Evolutionary conservation across 2,329 filamentous ascomycete genomes (phyloP).

Genomic region (Sarocladium brachiariae): DNA sequence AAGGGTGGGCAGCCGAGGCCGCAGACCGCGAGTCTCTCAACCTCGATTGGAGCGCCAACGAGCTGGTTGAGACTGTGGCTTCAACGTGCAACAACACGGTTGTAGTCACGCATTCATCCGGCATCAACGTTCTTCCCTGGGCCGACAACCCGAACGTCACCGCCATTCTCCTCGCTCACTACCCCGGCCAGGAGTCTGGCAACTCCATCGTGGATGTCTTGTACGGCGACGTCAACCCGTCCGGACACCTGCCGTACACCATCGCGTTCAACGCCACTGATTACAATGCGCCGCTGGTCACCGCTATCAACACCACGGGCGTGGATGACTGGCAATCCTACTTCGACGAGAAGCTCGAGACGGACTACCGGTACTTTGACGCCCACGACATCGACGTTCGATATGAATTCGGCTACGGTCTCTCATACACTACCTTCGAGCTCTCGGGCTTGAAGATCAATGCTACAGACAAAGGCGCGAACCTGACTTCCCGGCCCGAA

Average conservation of each 20-base stretch:
- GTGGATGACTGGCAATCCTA: slow-evolving; percentile 34
- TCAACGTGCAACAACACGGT: slow-evolving; percentile 56
- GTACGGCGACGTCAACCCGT: slow-evolving; percentile 61
- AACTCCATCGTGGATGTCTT: slow-evolving; percentile 60
- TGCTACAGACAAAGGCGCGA: slow-evolving; percentile 15
- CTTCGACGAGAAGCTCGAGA: slow-evolving; percentile 59
- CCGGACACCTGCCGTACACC: slow-evolving; percentile 66
- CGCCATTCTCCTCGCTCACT: slow-evolving; percentile 60
- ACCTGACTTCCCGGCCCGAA: slow-evolving; percentile 23
- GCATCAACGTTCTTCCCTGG: slow-evolving; percentile 61
- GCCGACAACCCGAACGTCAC: slow-evolving; percentile 60
- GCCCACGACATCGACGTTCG: slow-evolving; percentile 49
- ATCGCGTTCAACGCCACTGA: slow-evolving; percentile 50
- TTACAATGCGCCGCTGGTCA: slow-evolving; percentile 35
- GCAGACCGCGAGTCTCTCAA: slow-evolving; percentile 48
- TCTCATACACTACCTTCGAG: slow-evolving; percentile 60
- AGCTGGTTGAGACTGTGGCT: slow-evolving; percentile 55
- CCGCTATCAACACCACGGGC: slow-evolving; percentile 28
- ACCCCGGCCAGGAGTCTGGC: slow-evolving; percentile 66
- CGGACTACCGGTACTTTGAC: slow-evolving; percentile 63
- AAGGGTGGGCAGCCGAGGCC: slow-evolving; percentile 60
- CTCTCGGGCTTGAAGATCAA: slow-evolving; percentile 25
- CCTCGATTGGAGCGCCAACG: slow-evolving; percentile 54
- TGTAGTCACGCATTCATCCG: slow-evolving; percentile 63
- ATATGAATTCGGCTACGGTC: slow-evolving; percentile 62